Evolutionary conservation across 2,329 filamentous ascomycete species (phyloP), one percentile per base, ranked within the genome.

Genomic region (Claviceps cyperi): DNA sequence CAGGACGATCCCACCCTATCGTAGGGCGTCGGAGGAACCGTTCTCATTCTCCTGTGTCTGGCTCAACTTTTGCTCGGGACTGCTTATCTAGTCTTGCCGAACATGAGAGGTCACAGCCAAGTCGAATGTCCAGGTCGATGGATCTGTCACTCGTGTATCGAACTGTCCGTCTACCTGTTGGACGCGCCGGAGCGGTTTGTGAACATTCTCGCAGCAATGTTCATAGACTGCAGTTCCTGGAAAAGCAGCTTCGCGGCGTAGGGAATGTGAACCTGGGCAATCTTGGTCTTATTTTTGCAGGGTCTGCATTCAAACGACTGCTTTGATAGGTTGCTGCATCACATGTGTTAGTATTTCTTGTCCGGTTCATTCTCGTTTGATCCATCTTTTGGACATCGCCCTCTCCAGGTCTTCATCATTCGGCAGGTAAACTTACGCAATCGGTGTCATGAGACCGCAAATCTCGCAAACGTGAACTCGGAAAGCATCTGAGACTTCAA

Each of bases 281-380:
- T 97, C 72, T 87, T 89, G 55, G 91, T 96, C 78, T 97, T 97
- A 76, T 98, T 98, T 74, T 94, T 92, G 78, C 92, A 98, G 36
- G 92, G 88, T 50, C 92, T 81, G 69, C 92, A 98, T 68, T 97
- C 91, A 64, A 97, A 97, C 28, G 88, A 87, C 62, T 92, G 87
- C 69, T 94, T 95, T 61, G 90, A 91, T 53, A 98, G 78, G 73
- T 94, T 92, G 44, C 88, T 94, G 57, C 52, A 57, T 52, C 9
- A 3, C 4, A 46, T 35, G 52, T 55, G 64, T 74, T 61, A 73
- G 67, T 51, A 13, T 13, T 49, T 52, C 36, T 9, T 32, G 9
- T 11, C 9, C 11, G 9, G 46, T 8, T 50, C 38, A 41, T 6
- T 36, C n/a, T 11, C 2, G 28, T 43, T 19, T 19, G 19, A 5